A percentile compares a stretch with the other conserved stretches of the same genome.
Evolutionary conservation across 805 yeast species (phyloP).

Genomic region (Scheffersomyces spartinae): DNA sequence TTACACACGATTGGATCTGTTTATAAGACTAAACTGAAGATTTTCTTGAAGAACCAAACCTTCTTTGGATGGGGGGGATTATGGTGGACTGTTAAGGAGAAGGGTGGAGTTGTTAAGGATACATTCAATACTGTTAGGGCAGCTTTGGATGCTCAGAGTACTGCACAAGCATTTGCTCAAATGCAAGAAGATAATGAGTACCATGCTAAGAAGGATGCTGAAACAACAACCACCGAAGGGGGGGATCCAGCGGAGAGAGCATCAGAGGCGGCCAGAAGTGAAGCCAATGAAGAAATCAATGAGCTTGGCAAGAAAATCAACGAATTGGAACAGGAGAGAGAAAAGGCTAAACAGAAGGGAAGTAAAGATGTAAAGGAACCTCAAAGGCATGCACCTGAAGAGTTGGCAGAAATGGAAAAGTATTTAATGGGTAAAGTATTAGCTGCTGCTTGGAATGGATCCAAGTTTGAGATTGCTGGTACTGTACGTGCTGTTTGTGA

Average conservation of each 20-base stretch:
- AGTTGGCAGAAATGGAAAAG: slow-evolving; percentile 61
- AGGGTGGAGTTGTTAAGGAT: slow-evolving; percentile 62
- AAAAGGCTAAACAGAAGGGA: slow-evolving; percentile 9
- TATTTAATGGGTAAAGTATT: slow-evolving; percentile 67
- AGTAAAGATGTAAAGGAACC: slow-evolving; percentile 19
- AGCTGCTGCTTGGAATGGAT: slow-evolving; percentile 79
- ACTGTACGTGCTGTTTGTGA: slow-evolving; percentile 67
- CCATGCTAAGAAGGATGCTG: slow-evolving; percentile 27
- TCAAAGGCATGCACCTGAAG: slow-evolving; percentile 40
- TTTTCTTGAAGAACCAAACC: slow-evolving; percentile 53
- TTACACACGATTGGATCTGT: slow-evolving; percentile 65
- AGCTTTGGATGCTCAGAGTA: slow-evolving; percentile 69
- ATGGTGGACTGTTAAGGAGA: slow-evolving; percentile 60
- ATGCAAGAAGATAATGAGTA: slow-evolving; percentile 47
- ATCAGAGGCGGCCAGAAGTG: too few relatives aligned
- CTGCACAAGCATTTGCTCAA: slow-evolving; percentile 62
- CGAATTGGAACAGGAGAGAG: slow-evolving; percentile 9
- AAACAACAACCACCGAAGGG: slow-evolving; percentile 9
- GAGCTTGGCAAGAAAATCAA: slow-evolving; percentile 10
- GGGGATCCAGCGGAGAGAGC: slow-evolving; percentile 6
- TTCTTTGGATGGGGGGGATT: slow-evolving; percentile 58
- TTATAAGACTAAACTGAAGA: slow-evolving; percentile 52
- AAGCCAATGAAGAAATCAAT: slow-evolving; percentile 7
- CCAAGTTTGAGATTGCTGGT: slow-evolving; percentile 66
- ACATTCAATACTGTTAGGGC: slow-evolving; percentile 59